Evolutionary conservation across 495 filamentous ascomycete genomes (phyloP).

Genomic region (Aspergillus indologenus): DNA sequence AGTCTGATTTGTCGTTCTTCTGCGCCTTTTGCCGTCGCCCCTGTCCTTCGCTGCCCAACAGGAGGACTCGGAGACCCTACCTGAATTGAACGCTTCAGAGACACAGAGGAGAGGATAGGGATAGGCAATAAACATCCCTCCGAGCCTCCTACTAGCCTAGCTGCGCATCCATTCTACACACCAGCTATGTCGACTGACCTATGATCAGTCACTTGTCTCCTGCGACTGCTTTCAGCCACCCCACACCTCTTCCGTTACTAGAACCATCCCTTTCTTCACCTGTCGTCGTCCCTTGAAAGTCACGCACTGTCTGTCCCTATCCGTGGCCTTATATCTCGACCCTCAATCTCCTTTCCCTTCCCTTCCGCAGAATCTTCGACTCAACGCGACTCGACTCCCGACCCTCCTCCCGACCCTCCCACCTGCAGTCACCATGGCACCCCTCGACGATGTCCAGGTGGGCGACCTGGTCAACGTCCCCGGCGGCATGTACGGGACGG

Average conservation of each 20-base stretch:
- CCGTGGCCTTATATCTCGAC: neutral
- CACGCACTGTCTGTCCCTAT: neutral
- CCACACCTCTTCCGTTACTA: neutral
- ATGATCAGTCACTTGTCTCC: conserved; percentile 20
- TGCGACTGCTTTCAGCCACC: conserved; percentile 2
- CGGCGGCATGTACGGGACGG: conserved; percentile 85
- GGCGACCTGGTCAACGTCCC: conserved; percentile 93
- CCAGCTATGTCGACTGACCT: conserved; percentile 14
- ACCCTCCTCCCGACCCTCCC: too few species aligned
- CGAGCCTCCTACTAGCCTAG: conserved; percentile 16
- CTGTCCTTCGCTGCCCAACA: conserved; percentile 20
- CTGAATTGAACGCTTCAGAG: neutral
- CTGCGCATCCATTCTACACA: conserved; percentile 9
- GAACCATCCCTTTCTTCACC: conserved; percentile 3
- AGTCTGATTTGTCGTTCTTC: neutral
- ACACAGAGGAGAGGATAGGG: neutral
- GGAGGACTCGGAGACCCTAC: neutral
- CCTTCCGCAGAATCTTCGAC: neutral
- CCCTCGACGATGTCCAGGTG: conserved; percentile 61
- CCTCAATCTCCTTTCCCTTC: neutral
- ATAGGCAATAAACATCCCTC: conserved; percentile 12
- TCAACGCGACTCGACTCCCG: conserved; percentile 2
- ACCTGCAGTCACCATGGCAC: conserved; percentile 29
- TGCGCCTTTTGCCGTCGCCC: conserved; percentile 5
- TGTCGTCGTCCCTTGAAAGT: conserved; percentile 2